phyloP scores from a whole-genome alignment of 2,329 filamentous ascomycete species.

The Zymoseptoria tritici region DNA sequence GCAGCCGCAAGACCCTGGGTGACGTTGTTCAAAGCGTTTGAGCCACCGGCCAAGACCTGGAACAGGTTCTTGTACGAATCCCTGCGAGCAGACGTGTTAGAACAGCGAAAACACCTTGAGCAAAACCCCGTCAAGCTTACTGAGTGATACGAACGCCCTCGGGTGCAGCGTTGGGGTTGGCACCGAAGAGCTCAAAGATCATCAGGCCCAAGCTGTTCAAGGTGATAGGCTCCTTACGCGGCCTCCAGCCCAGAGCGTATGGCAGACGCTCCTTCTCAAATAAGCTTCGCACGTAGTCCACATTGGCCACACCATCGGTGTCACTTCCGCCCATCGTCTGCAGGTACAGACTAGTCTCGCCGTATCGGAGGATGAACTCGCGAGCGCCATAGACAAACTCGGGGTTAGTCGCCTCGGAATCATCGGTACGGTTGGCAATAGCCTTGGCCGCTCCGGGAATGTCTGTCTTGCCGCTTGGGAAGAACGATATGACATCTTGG shows the following conservation, averaged over 20 bases:
- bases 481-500: constrained; percentile 18
- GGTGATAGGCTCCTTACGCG: constrained; percentile 7
- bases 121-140: neutral
- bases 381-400: constrained; percentile 26
- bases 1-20: constrained; percentile 18
- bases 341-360: constrained; percentile 29
- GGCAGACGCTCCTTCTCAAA: constrained; percentile 26
- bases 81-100: constrained; percentile 2
- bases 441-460: constrained; percentile 20
- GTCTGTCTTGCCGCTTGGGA: constrained; percentile 18
- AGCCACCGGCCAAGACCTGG: constrained; percentile 19
- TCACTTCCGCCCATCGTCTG: constrained; percentile 24
- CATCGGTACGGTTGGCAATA: constrained; percentile 16
- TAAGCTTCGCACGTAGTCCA: constrained; percentile 24
- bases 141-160: constrained; percentile 1
- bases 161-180: constrained; percentile 2
- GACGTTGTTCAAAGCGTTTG: constrained; percentile 22
- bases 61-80: constrained; percentile 23
- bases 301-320: constrained; percentile 19
- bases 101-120: neutral
- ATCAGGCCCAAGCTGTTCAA: constrained; percentile 5
- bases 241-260: constrained; percentile 27
- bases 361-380: constrained; percentile 28
- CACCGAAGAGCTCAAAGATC: constrained; percentile 7
- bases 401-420: constrained; percentile 19